Base-by-base conservation (phyloP, 2,329 filamentous ascomycete species). In the Calonectria crousiana region DNA sequence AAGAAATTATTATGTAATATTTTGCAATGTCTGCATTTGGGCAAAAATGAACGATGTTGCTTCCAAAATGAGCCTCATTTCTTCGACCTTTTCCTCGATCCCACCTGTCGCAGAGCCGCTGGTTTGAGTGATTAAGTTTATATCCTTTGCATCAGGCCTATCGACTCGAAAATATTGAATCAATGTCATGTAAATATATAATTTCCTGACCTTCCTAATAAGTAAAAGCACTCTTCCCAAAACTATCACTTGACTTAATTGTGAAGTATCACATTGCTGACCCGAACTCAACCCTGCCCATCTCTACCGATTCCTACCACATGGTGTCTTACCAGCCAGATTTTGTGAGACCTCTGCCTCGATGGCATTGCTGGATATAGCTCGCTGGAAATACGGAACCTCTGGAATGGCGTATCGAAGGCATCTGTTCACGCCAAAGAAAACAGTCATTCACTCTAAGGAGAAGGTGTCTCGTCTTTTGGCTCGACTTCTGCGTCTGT, bases 271-370 rank as follows among this genome's bases (percentile, higher is more conserved):
- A 16, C 16, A 56, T 34, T 6, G 52, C 52, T 56, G n/a, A 30
- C 52, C 52, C 34, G 20, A 34, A 56, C 28, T 18, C 10, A n/a
- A 53, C n/a, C 4, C 30, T 20, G 28, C 20, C 8, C 9, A 6
- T 32, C 34, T 56, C 18, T n/a, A 18, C 3, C 18, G 10, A 13
- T 20, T 30, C 18, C 8, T 34, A 30, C 30, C 52, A n/a, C 30
- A 20, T 53, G 52, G 52, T 56, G 52, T 76, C 82, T 0, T 79
- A 82, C 9, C 80, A 82, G n/a, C 28, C 18, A 56, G 30, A 18
- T 8, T 53, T 18, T 56, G 28, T 56, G 30, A 34, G 11, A 13
- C 28, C 28, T 34, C 4, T 32, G n/a, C 30, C 28, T n/a, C 18
- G 18, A 3, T 34, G 30, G 44, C 13, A 23, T 23, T 47, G 10